Percentiles rank a stretch among this genome's conserved stretches.
Evolutionary conservation across 208 protist genomes (phyloP).

Genomic region (Entamoeba invadens): DNA sequence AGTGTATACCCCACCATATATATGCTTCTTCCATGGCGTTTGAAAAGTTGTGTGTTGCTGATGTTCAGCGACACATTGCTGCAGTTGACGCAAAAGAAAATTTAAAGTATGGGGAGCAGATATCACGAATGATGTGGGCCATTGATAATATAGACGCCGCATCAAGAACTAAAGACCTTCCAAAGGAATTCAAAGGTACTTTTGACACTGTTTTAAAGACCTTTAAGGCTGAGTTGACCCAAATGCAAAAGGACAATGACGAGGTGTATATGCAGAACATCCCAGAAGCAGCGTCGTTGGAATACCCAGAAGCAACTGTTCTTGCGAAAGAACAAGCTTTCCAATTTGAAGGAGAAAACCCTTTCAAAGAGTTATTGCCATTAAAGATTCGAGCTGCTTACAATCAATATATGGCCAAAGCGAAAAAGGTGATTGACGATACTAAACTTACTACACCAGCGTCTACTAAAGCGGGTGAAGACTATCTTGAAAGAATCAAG

Average conservation of each 20-base stretch:
- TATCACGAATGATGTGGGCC: background rate
- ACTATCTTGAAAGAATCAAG: background rate
- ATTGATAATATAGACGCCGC: background rate
- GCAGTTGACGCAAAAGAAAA: background rate
- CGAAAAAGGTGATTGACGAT: background rate
- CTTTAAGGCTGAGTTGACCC: background rate
- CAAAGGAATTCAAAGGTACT: background rate
- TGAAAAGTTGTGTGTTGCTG: background rate
- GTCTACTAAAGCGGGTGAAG: background rate
- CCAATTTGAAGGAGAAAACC: background rate
- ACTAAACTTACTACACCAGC: background rate
- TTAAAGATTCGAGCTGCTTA: background rate
- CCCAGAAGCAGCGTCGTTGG: background rate
- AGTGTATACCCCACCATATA: background rate
- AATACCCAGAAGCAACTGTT: background rate
- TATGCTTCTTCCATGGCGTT: background rate
- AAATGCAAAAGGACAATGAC: background rate
- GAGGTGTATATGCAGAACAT: background rate
- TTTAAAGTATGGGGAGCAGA: background rate
- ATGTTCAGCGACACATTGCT: background rate
- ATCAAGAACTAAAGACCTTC: background rate
- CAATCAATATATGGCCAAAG: background rate
- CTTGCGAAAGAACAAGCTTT: background rate
- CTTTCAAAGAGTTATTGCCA: background rate
- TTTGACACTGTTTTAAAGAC: background rate